Evolutionary conservation across 768 basidiomycete species (phyloP).

Genomic region (Podaxis carcinomalis): DNA sequence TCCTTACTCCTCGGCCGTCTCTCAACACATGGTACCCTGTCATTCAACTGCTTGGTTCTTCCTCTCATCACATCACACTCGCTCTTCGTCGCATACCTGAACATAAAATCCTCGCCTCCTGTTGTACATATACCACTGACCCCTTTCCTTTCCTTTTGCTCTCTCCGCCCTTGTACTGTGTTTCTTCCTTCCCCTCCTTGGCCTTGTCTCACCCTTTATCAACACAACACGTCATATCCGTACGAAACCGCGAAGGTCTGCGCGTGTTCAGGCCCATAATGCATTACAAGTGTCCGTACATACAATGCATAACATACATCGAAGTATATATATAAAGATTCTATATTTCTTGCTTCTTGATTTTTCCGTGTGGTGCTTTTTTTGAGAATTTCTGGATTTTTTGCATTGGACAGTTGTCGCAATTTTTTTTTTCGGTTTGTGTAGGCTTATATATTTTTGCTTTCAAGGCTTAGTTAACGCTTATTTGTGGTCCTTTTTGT

Average conservation of each 20-base stretch:
- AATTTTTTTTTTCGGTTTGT: too few relatives aligned
- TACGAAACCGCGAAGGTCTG: slow-evolving; percentile 6
- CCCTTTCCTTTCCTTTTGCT: neutral
- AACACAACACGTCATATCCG: neutral
- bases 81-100: neutral
- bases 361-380: neutral
- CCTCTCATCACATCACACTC: neutral
- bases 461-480: too few relatives aligned
- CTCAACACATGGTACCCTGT: slow-evolving; percentile 2
- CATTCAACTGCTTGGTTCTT: slow-evolving; percentile 20
- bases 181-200: neutral
- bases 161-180: too few relatives aligned
- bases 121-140: neutral
- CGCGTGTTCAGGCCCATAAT: slow-evolving; percentile 6
- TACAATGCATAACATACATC: neutral
- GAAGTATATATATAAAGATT: neutral
- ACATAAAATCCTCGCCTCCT: neutral
- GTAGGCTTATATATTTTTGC: too few relatives aligned
- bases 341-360: neutral
- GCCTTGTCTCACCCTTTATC: neutral
- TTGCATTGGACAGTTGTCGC: neutral
- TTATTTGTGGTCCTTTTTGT: too few relatives aligned
- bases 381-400: neutral
- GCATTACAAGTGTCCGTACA: neutral
- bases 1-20: slow-evolving; percentile 5